Evolutionary conservation across 2,329 filamentous ascomycete genomes (phyloP), one percentile per base, ranked within the genome.

Genomic region (Aspergillus nomiae): DNA sequence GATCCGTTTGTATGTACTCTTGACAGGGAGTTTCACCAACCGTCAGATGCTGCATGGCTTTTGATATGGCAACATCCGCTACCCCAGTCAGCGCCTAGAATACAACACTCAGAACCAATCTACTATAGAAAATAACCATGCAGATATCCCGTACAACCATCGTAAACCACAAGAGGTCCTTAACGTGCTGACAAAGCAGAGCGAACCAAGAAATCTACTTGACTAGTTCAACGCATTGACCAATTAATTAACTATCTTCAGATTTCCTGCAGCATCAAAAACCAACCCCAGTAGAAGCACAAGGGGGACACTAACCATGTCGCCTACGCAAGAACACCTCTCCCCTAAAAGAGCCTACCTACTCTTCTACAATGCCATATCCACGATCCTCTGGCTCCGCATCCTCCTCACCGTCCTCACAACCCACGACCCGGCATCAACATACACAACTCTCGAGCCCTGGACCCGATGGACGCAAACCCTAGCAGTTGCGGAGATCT

Each of bases 391-490:
- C 53, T 74, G 73, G 72, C 58, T 70, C 41, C 65, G 62, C 41
- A 70, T 74, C 60, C 63, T 74, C 38, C 12, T 71, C 28, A 46
- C 63, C 34, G 57, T 68, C 24, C 32, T 68, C 36, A 36, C 46
- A 28, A 34, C 65, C 24, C 32, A 28, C 51, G 54, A 45, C 59
- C 57, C 50, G 51, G 36, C 41, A 60, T 58, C 41, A 14, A 57
- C 67, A 38, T 74, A 73, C 63, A 53, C 59, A 16, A 63, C 60
- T 41, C 56, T 73, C 36, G 73, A 74, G 57, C 66, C 71, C 32
- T 70, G 64, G 66, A 66, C 69, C 32, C 62, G 71, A 61, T 70
- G 62, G 61, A 67, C 70, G 8, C 72, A 74, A 59, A 73, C 70
- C 8, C 54, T 74, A 19, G 70, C 72, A 10, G 54, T 67, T 14